These are phyloP conservation scores for Colletotrichum costaricense DNA, from an alignment of 2,329 filamentous ascomycete species.

Conservation along the genomic window DNA sequence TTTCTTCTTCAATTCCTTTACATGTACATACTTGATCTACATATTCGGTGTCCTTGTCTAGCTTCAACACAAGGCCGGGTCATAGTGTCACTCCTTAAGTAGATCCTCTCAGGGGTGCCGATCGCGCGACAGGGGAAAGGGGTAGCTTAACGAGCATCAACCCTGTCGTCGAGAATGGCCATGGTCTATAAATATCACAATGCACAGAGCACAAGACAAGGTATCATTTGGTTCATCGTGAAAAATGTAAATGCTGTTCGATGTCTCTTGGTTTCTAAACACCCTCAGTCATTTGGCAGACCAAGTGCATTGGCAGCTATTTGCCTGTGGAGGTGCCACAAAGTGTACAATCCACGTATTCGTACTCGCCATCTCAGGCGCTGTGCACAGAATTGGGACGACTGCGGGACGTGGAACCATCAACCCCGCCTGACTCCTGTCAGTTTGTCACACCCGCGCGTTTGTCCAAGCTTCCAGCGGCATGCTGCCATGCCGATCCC, in stretches of 20 bases:
- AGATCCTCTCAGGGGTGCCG: neutral
- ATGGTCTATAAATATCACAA: neutral
- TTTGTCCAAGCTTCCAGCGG: neutral
- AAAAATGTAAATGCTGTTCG: neutral
- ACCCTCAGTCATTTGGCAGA: neutral
- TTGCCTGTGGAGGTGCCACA: neutral
- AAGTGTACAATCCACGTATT: neutral
- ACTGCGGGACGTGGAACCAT: neutral
- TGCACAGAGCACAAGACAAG: neutral
- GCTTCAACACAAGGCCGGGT: constrained; percentile 1
- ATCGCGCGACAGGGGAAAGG: neutral
- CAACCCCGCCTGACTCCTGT: neutral
- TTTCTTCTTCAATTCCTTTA: neutral
- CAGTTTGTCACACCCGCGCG: neutral
- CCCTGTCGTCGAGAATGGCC: neutral
- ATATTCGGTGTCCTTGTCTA: neutral
- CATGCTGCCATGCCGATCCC: neutral
- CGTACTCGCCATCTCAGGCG: neutral
- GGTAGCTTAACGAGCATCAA: neutral
- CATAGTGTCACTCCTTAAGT: neutral
- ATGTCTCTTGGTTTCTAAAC: neutral
- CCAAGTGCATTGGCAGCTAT: neutral
- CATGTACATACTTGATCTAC: constrained; percentile 18
- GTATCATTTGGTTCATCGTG: neutral
- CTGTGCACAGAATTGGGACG: neutral